Percentiles rank a stretch among this genome's conserved stretches.
These are phyloP conservation scores for Hypoxylon rubiginosum DNA, from an alignment of 2,329 filamentous ascomycete genomes.

Conservation along the genomic window DNA sequence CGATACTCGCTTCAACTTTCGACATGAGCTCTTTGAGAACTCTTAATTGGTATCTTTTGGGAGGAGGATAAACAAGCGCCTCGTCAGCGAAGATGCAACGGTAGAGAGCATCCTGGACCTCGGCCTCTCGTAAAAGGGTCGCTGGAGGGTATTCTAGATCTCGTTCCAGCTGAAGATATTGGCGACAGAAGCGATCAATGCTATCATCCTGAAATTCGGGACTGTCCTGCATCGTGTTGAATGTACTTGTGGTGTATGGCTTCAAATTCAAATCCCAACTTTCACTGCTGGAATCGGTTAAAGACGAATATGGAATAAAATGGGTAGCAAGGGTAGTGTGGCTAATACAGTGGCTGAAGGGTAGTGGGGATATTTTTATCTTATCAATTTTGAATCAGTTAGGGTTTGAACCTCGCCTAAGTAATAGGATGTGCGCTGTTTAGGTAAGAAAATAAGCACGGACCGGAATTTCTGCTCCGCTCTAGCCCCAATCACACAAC, in stretches of 20 bases:
- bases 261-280: too few species aligned
- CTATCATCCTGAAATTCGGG: constrained; percentile 1
- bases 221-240: constrained; percentile 15
- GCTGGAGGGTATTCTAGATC: constrained; percentile 74
- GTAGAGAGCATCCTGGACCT: constrained; percentile 77
- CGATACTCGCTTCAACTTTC: constrained; percentile 79
- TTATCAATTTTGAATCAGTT: constrained; percentile 12
- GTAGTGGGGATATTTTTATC: not conserved
- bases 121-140: constrained; percentile 68
- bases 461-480: constrained; percentile 22
- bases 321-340: constrained; percentile 1
- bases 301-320: not conserved
- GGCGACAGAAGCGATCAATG: constrained; percentile 72
- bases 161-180: constrained; percentile 83
- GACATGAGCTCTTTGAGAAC: constrained; percentile 80
- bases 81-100: constrained; percentile 74
- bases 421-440: not conserved
- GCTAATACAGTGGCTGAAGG: constrained; percentile 4
- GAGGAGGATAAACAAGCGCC: constrained; percentile 69
- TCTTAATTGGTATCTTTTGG: constrained; percentile 76
- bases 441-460: constrained; percentile 12
- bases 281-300: not conserved
- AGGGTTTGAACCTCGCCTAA: constrained; percentile 42
- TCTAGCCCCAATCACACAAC: constrained; percentile 41
- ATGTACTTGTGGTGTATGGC: not conserved